phyloP scores from a whole-genome alignment of 2,329 filamentous ascomycete species.

The Passalora sequoiae region DNA sequence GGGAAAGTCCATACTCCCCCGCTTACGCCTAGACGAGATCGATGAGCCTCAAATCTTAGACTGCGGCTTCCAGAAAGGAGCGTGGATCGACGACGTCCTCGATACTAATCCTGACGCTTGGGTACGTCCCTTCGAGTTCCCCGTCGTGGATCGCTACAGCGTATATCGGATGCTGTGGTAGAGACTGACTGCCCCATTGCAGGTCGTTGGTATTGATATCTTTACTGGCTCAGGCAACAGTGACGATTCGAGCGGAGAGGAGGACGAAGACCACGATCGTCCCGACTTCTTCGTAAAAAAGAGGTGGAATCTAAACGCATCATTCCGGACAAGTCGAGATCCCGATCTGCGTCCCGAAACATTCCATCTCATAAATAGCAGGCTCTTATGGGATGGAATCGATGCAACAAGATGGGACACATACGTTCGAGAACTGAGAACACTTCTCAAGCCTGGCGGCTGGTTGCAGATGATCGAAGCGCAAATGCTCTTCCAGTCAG shows the following conservation, averaged over 20 bases:
- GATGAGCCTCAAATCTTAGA: constrained; percentile 30
- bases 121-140: constrained; percentile 7
- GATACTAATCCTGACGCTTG: constrained; percentile 28
- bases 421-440: constrained; percentile 71
- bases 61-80: constrained; percentile 32
- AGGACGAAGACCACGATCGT: constrained; percentile 19
- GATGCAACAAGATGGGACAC: constrained; percentile 65
- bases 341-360: constrained; percentile 39
- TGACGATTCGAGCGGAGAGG: constrained; percentile 23
- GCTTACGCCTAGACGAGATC: constrained; percentile 18
- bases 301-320: constrained; percentile 34
- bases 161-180: too few relatives aligned
- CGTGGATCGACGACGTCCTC: constrained; percentile 32
- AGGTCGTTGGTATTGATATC: constrained; percentile 33
- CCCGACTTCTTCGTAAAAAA: constrained; percentile 27
- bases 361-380: constrained; percentile 81
- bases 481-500: constrained; percentile 79
- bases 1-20: constrained; percentile 22
- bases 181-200: neutral
- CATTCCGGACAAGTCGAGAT: constrained; percentile 23
- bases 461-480: constrained; percentile 89
- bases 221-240: constrained; percentile 25
- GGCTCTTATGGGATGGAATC: constrained; percentile 66
- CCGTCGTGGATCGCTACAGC: too few relatives aligned
- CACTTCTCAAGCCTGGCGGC: constrained; percentile 66